Base-by-base conservation (phyloP, 2,329 filamentous ascomycete species). In the Xylariaceae sp. region DNA sequence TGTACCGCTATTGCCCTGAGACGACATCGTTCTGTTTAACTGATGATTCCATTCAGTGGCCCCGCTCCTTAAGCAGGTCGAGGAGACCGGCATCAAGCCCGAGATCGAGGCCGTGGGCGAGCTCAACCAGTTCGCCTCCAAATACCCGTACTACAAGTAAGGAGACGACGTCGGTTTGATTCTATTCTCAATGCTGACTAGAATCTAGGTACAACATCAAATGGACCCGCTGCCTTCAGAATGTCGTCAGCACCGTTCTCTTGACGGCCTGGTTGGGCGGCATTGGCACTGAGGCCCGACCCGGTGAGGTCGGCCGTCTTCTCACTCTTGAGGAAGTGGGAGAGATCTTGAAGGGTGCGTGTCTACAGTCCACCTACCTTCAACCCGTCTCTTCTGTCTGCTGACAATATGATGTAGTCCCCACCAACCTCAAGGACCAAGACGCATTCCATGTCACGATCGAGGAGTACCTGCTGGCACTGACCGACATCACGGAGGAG, bases 121-220 rank as follows among this genome's bases (percentile, higher is more conserved):
- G 66, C 83, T 99, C 50, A 83, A 85, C 62, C 76, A 81, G 57
- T 83, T 90, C 57, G 91, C 92, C 1, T 92, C 91, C 30, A 82
- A 89, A 72, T 88, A 95, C 70, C 93, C 94, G 0, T 99, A 97
- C 80, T 99, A 97, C 85, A 97, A 96, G 82, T 97, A 71, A 96
- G 82, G 11, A 42, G 2, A 39, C 3, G 11, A 13, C 4, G 8
- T 39, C 37, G 1, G 17, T 8, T 39, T 9, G 9, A 42, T 9
- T 13, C 37, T 42, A 42, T 9, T 17, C 50, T 39, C 9, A 3
- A 44, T 47, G 48, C 60, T 62, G 49, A 67, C 37, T 37, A 1
- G 13, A 42, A 2, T 10, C 34, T 59, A 87, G 84, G 67, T 87
- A 95, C 79, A 97, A 97, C 75, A 78, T 81, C 58, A 85, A 91